phyloP scores from a whole-genome alignment of 2,329 filamentous ascomycete genomes.

The Knufia fluminis region DNA sequence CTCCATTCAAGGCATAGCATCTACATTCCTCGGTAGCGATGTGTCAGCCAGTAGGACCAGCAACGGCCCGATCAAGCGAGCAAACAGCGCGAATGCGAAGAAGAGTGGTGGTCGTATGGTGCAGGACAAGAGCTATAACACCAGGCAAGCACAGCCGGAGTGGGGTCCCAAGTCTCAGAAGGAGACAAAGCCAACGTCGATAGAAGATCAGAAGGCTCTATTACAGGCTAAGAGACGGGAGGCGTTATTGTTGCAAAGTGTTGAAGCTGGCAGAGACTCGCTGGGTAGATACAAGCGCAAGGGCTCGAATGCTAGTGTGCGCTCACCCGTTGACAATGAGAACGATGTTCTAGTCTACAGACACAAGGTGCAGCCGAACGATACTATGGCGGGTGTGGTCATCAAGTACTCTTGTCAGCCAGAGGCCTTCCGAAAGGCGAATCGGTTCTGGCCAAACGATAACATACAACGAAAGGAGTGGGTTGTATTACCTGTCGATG shows the following conservation, averaged over 20 bases:
- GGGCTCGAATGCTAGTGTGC: constrained; percentile 32
- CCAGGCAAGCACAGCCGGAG: constrained; percentile 14
- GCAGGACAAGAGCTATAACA: constrained; percentile 27
- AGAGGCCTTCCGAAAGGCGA: constrained; percentile 73
- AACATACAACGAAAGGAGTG: constrained; percentile 75
- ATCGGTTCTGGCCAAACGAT: constrained; percentile 91
- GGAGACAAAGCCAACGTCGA: constrained; percentile 25
- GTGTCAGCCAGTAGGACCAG: constrained; percentile 16
- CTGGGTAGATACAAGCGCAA: constrained; percentile 37
- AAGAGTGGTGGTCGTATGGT: constrained; percentile 18
- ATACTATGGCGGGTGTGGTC: constrained; percentile 85
- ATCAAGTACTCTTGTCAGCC: constrained; percentile 83
- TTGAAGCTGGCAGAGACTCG: constrained; percentile 25
- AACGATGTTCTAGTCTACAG: constrained; percentile 78
- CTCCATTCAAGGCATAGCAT: constrained; percentile 41
- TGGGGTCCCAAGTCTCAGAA: constrained; percentile 34
- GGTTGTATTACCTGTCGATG: constrained; percentile 78
- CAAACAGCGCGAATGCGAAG: constrained; percentile 9
- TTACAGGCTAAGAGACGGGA: constrained; percentile 42
- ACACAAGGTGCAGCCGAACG: constrained; percentile 70
- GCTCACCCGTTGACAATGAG: constrained; percentile 32
- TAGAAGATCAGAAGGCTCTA: constrained; percentile 37
- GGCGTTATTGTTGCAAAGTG: constrained; percentile 35
- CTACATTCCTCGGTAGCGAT: constrained; percentile 38
- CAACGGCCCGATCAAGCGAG: constrained; percentile 22